Evolutionary conservation across 1,284 basidiomycete species (phyloP).

Genomic region (Chalciporus sp.): DNA sequence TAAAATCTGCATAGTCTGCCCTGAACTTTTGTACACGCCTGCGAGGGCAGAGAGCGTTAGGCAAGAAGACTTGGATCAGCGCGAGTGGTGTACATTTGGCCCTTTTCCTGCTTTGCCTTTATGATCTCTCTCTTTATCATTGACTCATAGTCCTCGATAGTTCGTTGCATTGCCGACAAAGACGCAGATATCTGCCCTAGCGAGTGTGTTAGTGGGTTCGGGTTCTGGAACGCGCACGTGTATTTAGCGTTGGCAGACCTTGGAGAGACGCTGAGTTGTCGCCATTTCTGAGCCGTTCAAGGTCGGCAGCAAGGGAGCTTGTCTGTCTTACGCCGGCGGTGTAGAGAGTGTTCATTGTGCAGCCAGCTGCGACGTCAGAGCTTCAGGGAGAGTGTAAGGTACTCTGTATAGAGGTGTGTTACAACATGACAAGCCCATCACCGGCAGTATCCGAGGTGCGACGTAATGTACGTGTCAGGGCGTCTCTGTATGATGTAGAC

Average conservation of each 20-base stretch:
- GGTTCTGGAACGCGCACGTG: too few relatives aligned
- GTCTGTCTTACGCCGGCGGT: constrained; percentile 91
- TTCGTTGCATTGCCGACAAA: constrained; percentile 87
- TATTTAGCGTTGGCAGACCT: constrained; percentile 50
- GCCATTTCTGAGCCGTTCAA: constrained; percentile 78
- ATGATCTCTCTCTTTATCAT: constrained; percentile 95
- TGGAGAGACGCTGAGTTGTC: constrained; percentile 79
- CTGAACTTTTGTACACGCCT: constrained; percentile 87
- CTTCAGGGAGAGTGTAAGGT: background rate
- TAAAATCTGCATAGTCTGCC: constrained; percentile 71
- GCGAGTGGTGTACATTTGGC: constrained; percentile 68
- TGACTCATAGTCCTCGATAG: constrained; percentile 94
- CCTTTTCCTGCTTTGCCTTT: constrained; percentile 93
- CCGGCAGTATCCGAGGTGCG: too few relatives aligned
- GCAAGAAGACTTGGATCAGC: background rate
- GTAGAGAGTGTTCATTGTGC: constrained; percentile 88
- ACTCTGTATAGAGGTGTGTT: too few relatives aligned
- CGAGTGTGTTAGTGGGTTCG: constrained; percentile 14
- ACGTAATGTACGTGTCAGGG: too few relatives aligned
- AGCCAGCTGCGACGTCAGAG: constrained; percentile 6
- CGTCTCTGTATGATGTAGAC: too few relatives aligned
- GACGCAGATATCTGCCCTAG: constrained; percentile 95
- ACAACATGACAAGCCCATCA: too few relatives aligned
- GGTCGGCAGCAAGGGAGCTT: constrained; percentile 83
- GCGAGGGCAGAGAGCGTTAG: constrained; percentile 7